Percentiles rank a stretch among this genome's conserved stretches.
Conservation (phyloP, 352 stramenopile species). For the Poterioochromonas sp. region DNA sequence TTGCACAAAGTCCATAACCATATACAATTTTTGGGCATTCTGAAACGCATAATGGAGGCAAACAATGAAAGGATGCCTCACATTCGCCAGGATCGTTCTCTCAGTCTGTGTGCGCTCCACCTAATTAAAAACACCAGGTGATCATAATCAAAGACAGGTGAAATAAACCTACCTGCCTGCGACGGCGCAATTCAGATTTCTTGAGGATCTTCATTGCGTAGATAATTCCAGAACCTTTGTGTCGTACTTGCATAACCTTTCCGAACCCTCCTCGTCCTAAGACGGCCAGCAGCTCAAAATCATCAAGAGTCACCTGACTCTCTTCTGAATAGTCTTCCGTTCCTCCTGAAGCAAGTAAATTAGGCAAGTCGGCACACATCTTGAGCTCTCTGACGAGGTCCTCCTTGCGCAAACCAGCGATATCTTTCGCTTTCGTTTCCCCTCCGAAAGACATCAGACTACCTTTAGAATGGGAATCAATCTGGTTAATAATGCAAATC, state of each 20-base stretch:
- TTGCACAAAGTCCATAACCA: constrained; percentile 87
- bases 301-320: constrained; percentile 54
- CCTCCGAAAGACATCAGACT: neutral
- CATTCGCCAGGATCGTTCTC: constrained; percentile 72
- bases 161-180: constrained; percentile 42
- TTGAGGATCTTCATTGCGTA: constrained; percentile 80
- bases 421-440: neutral
- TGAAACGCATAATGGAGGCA: constrained; percentile 89
- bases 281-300: constrained; percentile 76
- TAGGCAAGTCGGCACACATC: constrained; percentile 22
- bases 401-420: constrained; percentile 12
- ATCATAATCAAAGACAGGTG: neutral
- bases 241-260: constrained; percentile 71
- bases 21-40: constrained; percentile 60
- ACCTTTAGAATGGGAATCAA: constrained; percentile 22
- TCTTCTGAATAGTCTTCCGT: constrained; percentile 24
- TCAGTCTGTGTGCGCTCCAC: constrained; percentile 85
- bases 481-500: constrained; percentile 38
- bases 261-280: constrained; percentile 71
- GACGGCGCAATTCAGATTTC: constrained; percentile 67
- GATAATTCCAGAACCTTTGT: constrained; percentile 46
- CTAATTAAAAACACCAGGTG: constrained; percentile 37
- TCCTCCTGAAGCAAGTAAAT: constrained; percentile 9
- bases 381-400: constrained; percentile 36
- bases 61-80: constrained; percentile 87